Evolutionary conservation across 768 basidiomycete species (phyloP), one percentile per base, ranked within the genome.

Genomic region (Neoboletus magnificus): DNA sequence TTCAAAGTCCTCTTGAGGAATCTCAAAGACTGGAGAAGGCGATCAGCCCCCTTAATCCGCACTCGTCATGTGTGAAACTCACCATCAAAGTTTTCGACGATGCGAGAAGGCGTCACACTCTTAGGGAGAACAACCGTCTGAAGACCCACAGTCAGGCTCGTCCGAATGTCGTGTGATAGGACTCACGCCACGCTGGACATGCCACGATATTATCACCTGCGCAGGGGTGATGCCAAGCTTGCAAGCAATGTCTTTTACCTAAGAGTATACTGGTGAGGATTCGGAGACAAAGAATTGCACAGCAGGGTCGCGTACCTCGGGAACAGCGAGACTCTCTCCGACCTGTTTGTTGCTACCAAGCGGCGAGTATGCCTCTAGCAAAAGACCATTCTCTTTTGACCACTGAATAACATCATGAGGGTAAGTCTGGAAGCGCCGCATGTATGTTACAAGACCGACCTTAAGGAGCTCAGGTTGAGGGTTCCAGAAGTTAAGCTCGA

Each of bases 341-440:
- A 88, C 86, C 61, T 79, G 79, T 42, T 78, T 74, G 48, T 71
- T 75, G 58, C 87, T 81, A 47, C 88, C 88, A 3, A 91, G 77
- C 2, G 89, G 89, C 13, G 88, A 91, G 72, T 89, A 91, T 12
- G 89, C 87, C 63, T 89, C 83, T 4, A 89, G 77, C 15, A 90
- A 75, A 20, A 91, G 63, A 18, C 75, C 74, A 55, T 86, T 79
- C 44, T 84, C 81, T 66, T 83, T 83, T 2, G 87, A 74, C 86
- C 86, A 91, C 83, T 86, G 50, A 29, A 7, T n/a, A 47, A 47
- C 5, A 47, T 36, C 18, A 27, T 32, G n/a, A 49, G 49, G 39
- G 36, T 13, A 16, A 54, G 10, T 52, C 7, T 11, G 27, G 25
- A 52, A 42, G 41, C 1, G 27, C 8, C n/a, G 40, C 29, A 44